A percentile compares a stretch with the other conserved stretches of the same genome.
Evolutionary conservation across 108 stramenopile genomes (phyloP).

Genomic region (Nannochloropsis salina): DNA sequence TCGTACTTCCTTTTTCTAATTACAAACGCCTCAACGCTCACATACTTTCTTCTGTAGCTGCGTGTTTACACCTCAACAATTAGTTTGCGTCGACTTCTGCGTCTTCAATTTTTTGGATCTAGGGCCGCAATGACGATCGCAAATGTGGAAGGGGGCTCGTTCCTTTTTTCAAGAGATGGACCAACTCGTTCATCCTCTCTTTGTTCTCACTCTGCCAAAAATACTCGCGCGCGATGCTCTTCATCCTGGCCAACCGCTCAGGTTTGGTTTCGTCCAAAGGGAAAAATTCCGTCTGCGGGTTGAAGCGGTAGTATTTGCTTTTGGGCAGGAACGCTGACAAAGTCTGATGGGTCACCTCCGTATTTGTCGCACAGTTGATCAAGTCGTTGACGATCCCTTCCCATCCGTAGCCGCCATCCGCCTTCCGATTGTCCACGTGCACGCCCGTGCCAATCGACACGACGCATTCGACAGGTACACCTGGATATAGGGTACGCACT

Average conservation of each 20-base stretch:
- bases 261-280: constrained; percentile 48
- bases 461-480: constrained; percentile 44
- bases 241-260: constrained; percentile 42
- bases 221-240: constrained; percentile 44
- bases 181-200: constrained; percentile 17
- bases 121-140: constrained; percentile 1
- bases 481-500: constrained; percentile 44
- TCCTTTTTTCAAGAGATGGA: neutral
- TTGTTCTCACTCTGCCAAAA: constrained; percentile 26
- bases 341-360: constrained; percentile 47
- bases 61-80: no score
- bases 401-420: constrained; percentile 44
- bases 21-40: no score
- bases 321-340: constrained; percentile 41
- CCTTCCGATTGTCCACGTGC: constrained; percentile 39
- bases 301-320: constrained; percentile 51
- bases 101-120: neutral
- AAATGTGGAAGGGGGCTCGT: neutral
- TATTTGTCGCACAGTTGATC: constrained; percentile 49
- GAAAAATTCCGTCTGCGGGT: constrained; percentile 44
- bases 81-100: no score
- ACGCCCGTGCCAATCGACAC: constrained; percentile 54
- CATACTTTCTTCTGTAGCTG: no score
- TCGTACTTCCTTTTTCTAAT: no score
- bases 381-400: constrained; percentile 42